A percentile compares a stretch with the other conserved stretches of the same genome.
Conservation (phyloP, 75 land plant genomes). For the Selaginella moellendorffii region DNA sequence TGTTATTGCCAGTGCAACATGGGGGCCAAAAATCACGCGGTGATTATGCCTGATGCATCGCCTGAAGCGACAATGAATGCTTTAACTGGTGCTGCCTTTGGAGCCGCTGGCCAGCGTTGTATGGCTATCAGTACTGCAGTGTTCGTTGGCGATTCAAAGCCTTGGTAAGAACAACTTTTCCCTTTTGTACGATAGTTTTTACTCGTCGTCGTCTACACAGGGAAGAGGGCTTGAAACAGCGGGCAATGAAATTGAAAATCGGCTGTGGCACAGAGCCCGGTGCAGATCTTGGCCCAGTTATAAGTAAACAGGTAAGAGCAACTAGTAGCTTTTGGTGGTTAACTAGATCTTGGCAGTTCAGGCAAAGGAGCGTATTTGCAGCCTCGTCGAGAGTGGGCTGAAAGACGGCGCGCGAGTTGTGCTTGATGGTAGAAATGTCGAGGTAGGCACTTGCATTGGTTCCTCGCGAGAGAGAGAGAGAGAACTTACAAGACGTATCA, state of each 20-base stretch:
- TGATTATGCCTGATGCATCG: constrained; percentile 87
- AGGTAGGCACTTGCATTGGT: constrained; percentile 25
- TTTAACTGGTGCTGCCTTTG: constrained; percentile 79
- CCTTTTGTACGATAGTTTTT: no score
- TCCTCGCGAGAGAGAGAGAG: background rate
- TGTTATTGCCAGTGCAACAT: constrained; percentile 48
- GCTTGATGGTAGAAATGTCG: constrained; percentile 75
- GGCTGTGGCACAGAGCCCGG: constrained; percentile 70
- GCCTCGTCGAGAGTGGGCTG: constrained; percentile 60
- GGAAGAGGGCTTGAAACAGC: constrained; percentile 50
- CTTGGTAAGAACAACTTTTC: constrained; percentile 32
- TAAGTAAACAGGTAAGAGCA: constrained; percentile 91
- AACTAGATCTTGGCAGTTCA: constrained; percentile 12
- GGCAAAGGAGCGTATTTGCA: constrained; percentile 78
- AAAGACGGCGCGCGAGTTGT: constrained; percentile 66
- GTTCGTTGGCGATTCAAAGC: constrained; percentile 71
- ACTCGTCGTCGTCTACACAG: no score
- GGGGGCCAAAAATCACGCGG: constrained; percentile 89
- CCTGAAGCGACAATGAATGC: constrained; percentile 66
- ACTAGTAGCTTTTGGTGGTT: background rate
- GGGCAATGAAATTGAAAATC: constrained; percentile 55
- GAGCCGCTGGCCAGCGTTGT: constrained; percentile 82
- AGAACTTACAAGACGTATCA: constrained; percentile 12
- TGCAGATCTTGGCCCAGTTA: constrained; percentile 87
- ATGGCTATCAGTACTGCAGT: constrained; percentile 73